Percentiles rank a stretch among this genome's conserved stretches.
Conservation (phyloP, 2,329 filamentous ascomycete genomes). For the Colletotrichum orchidophilum region DNA sequence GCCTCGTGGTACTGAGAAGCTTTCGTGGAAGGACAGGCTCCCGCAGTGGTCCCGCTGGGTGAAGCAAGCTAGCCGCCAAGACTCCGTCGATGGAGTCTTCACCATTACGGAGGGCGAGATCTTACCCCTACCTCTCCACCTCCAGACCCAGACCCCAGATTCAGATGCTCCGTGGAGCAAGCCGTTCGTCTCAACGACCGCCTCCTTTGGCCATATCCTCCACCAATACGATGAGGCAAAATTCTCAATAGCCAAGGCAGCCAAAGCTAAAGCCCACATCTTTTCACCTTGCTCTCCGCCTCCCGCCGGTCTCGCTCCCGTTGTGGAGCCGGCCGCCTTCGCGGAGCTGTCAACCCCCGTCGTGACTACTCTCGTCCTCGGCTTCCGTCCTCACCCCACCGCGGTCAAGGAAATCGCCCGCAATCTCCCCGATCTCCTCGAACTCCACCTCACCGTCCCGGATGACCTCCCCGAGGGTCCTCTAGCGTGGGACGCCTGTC, state of each 20-base stretch:
- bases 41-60: conserved; percentile 32
- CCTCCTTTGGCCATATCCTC: conserved; percentile 63
- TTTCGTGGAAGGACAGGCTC: conserved; percentile 29
- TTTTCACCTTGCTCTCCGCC: conserved; percentile 59
- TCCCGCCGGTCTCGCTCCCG: conserved; percentile 51
- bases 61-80: conserved; percentile 28
- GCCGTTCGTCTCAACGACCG: conserved; percentile 42
- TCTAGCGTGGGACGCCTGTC: conserved; percentile 32
- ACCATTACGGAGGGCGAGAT: conserved; percentile 8
- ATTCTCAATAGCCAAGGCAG: background rate
- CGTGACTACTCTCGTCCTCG: conserved; percentile 52
- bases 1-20: conserved; percentile 12
- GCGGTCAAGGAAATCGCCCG: background rate
- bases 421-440: conserved; percentile 14
- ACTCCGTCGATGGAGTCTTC: background rate
- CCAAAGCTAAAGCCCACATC: conserved; percentile 41
- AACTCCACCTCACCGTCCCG: conserved; percentile 33
- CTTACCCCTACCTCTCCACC: conserved; percentile 1
- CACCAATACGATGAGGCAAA: conserved; percentile 40
- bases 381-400: conserved; percentile 44
- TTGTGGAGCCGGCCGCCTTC: conserved; percentile 37
- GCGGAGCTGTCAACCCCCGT: conserved; percentile 18
- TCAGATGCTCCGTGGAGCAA: conserved; percentile 4
- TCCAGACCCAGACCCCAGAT: background rate
- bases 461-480: conserved; percentile 25